Conservation (phyloP, 2,329 filamentous ascomycete genomes). For the Waltergamsia citrina region DNA sequence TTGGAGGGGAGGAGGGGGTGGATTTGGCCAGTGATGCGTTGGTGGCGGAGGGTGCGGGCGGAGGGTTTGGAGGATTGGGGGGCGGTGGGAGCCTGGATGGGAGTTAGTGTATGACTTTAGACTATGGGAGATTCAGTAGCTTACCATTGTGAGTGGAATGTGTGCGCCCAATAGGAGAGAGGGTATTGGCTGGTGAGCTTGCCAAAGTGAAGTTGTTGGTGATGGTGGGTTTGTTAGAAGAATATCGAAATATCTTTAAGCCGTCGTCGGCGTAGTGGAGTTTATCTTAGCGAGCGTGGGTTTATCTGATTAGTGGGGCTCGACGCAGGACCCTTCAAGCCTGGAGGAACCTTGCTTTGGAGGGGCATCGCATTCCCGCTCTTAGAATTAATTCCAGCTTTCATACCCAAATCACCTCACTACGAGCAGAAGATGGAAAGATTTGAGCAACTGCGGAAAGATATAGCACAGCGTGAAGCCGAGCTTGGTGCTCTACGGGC, state of each 20-base stretch:
- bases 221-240: too few relatives aligned
- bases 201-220: too few relatives aligned
- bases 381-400: too few relatives aligned
- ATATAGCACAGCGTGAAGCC: constrained; percentile 37
- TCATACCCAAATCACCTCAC: too few relatives aligned
- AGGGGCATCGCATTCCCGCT: too few relatives aligned
- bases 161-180: neutral
- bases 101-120: neutral
- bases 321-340: too few relatives aligned
- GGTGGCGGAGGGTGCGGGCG: constrained; percentile 45
- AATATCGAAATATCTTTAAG: too few relatives aligned
- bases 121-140: rapidly evolving
- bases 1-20: constrained; percentile 42
- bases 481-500: constrained; percentile 34
- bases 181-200: too few relatives aligned
- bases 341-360: too few relatives aligned
- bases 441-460: constrained; percentile 29
- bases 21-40: constrained; percentile 36
- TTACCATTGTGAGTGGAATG: constrained; percentile 5
- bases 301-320: too few relatives aligned
- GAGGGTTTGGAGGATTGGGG: constrained; percentile 42
- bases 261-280: too few relatives aligned
- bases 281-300: too few relatives aligned
- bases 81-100: constrained; percentile 19
- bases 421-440: constrained; percentile 28